Conservation (phyloP, 2,329 filamentous ascomycete genomes). For the Colletotrichum sp. region DNA sequence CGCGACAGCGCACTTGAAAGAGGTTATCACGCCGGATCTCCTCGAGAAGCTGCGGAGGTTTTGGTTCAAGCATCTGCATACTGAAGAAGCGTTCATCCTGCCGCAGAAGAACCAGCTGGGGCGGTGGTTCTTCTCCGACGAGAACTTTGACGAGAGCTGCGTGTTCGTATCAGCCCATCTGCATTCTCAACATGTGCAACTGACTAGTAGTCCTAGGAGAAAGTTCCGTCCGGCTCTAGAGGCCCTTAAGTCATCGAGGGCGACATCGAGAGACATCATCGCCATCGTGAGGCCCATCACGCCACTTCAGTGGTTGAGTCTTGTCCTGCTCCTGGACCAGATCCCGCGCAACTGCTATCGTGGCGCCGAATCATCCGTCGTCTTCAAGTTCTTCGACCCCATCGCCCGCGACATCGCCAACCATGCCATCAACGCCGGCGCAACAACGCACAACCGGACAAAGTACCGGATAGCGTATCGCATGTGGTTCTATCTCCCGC, state of each 20-base stretch:
- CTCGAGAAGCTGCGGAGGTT: conserved; percentile 37
- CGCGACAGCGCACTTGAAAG: conserved; percentile 11
- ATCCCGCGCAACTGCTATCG: conserved; percentile 68
- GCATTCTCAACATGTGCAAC: neutral
- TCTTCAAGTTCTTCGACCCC: conserved; percentile 63
- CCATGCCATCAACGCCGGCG: conserved; percentile 35
- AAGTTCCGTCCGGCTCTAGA: conserved; percentile 37
- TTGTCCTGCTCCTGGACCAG: conserved; percentile 67
- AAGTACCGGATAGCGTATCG: conserved; percentile 44
- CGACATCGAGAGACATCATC: conserved; percentile 34
- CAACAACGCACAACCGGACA: conserved; percentile 31
- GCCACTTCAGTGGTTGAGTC: conserved; percentile 47
- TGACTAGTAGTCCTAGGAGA: conserved; percentile 23
- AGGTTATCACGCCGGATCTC: conserved; percentile 30
- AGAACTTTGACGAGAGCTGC: conserved; percentile 39
- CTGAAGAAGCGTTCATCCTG: conserved; percentile 30
- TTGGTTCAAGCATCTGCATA: conserved; percentile 41
- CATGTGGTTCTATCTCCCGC: conserved; percentile 64
- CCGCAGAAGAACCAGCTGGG: conserved; percentile 27
- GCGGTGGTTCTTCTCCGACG: conserved; percentile 39
- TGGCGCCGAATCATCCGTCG: conserved; percentile 42
- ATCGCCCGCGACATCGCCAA: conserved; percentile 51
- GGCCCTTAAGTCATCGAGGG: conserved; percentile 30
- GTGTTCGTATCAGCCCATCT: conserved; percentile 24
- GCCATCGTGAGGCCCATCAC: conserved; percentile 27